Evolutionary conservation across 768 basidiomycete genomes (phyloP).

Genomic region (Dentipellis sp.): DNA sequence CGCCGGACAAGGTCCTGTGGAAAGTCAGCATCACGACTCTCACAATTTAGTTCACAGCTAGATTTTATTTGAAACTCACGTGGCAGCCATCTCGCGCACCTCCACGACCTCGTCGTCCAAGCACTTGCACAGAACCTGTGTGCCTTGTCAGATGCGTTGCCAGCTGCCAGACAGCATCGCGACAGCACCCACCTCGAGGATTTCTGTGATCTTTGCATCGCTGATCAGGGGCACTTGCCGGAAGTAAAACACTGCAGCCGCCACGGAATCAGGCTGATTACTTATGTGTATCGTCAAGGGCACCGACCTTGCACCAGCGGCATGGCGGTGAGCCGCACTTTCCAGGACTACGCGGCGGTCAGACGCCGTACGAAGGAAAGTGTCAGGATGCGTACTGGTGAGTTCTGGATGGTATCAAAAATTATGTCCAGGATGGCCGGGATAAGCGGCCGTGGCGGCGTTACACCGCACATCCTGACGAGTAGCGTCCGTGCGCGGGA

Average conservation of each 20-base stretch:
- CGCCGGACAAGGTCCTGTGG: constrained; percentile 66
- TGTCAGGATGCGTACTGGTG: constrained; percentile 44
- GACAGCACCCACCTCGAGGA: constrained; percentile 54
- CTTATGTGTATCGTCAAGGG: neutral
- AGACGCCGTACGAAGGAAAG: constrained; percentile 3
- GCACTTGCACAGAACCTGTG: constrained; percentile 67
- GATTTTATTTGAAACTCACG: constrained; percentile 34
- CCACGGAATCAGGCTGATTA: neutral
- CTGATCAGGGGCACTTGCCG: constrained; percentile 75
- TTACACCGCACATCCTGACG: constrained; percentile 80
- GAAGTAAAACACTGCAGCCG: constrained; percentile 70
- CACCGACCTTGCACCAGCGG: constrained; percentile 68
- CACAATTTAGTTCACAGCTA: neutral
- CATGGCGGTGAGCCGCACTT: constrained; percentile 76
- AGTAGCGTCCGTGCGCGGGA: constrained; percentile 59
- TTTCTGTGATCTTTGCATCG: constrained; percentile 67
- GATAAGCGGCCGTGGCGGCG: constrained; percentile 62
- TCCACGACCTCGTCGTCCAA: constrained; percentile 83
- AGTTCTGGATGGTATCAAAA: constrained; percentile 67
- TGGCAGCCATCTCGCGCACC: constrained; percentile 84
- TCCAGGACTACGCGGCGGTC: constrained; percentile 59
- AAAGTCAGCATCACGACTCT: neutral
- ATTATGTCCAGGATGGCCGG: constrained; percentile 61
- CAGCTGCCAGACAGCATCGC: neutral
- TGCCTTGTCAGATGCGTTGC: neutral